Percentiles rank a stretch among this genome's conserved stretches.
Conservation (phyloP, 2,329 filamentous ascomycete species). For the Penicillium sp. region DNA sequence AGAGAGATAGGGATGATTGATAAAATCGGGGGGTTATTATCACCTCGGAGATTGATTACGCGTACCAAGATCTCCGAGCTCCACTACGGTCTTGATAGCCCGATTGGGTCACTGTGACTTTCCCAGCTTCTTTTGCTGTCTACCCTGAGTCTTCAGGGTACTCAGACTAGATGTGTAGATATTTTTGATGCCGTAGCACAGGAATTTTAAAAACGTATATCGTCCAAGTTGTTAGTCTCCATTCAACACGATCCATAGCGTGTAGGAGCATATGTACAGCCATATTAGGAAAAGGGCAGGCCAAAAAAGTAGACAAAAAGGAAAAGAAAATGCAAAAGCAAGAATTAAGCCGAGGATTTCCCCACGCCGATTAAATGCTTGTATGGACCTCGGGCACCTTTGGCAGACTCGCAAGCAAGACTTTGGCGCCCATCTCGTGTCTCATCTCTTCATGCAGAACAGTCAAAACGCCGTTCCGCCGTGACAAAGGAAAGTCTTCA, state of each 20-base stretch:
- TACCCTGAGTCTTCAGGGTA: neutral
- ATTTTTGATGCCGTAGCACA: neutral
- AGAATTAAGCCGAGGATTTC: slow-evolving; percentile 12
- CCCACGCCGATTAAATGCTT: slow-evolving; percentile 27
- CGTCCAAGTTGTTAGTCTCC: neutral
- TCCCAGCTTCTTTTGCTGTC: neutral
- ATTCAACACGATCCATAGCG: neutral
- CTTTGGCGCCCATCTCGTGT: slow-evolving; percentile 23
- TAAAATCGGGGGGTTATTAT: neutral
- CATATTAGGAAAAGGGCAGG: neutral
- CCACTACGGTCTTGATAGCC: neutral
- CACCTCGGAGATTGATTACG: neutral
- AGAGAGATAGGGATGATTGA: neutral
- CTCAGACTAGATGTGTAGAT: neutral
- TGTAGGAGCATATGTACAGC: slow-evolving; percentile 13
- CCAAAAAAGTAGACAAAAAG: slow-evolving; percentile 2
- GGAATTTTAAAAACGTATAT: neutral
- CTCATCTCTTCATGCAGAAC: slow-evolving; percentile 27
- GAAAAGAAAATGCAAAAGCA: slow-evolving; percentile 3
- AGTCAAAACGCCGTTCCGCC: slow-evolving; percentile 16
- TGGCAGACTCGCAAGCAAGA: slow-evolving; percentile 12
- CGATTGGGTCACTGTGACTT: neutral
- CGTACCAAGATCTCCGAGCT: neutral
- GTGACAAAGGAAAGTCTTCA: slow-evolving; percentile 15
- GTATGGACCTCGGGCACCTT: slow-evolving; percentile 10